Evolutionary conservation across 2,329 filamentous ascomycete genomes (phyloP).

Genomic region (Trichoderma sp.): DNA sequence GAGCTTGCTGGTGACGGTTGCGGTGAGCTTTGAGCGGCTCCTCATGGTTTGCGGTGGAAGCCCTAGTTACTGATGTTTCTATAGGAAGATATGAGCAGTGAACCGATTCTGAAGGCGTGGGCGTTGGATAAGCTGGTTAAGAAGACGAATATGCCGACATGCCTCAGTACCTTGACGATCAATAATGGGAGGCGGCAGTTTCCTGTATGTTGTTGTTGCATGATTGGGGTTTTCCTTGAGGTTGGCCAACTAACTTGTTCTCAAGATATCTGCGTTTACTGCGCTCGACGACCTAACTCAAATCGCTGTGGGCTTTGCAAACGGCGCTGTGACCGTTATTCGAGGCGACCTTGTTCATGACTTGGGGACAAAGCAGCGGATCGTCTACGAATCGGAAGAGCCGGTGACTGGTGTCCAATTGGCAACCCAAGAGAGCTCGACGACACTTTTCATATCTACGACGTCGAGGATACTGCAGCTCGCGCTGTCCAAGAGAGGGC

Average conservation of each 20-base stretch:
- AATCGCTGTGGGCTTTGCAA: slow-evolving; percentile 92
- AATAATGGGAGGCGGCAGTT: slow-evolving; percentile 92
- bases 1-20: slow-evolving; percentile 80
- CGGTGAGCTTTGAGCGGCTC: slow-evolving; percentile 48
- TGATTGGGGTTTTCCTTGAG: neutral
- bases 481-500: slow-evolving; percentile 83
- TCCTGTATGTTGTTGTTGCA: slow-evolving; percentile 61
- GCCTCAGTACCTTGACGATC: slow-evolving; percentile 81
- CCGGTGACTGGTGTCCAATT: slow-evolving; percentile 92
- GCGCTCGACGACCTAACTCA: slow-evolving; percentile 88
- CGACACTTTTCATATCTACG: slow-evolving; percentile 88
- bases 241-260: neutral
- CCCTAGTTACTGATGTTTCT: neutral
- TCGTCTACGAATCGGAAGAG: slow-evolving; percentile 95
- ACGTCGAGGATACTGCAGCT: slow-evolving; percentile 86
- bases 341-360: slow-evolving; percentile 95
- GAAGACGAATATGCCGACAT: slow-evolving; percentile 87
- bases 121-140: slow-evolving; percentile 91
- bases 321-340: slow-evolving; percentile 91
- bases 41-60: neutral
- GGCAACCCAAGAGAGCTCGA: slow-evolving; percentile 60
- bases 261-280: slow-evolving; percentile 81
- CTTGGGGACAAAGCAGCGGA: slow-evolving; percentile 88
- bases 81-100: slow-evolving; percentile 81
- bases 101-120: slow-evolving; percentile 96